Percentiles rank a stretch among this genome's conserved stretches.
Evolutionary conservation across 306 rosid species (phyloP).

Genomic region (Vigna nakashimae): DNA sequence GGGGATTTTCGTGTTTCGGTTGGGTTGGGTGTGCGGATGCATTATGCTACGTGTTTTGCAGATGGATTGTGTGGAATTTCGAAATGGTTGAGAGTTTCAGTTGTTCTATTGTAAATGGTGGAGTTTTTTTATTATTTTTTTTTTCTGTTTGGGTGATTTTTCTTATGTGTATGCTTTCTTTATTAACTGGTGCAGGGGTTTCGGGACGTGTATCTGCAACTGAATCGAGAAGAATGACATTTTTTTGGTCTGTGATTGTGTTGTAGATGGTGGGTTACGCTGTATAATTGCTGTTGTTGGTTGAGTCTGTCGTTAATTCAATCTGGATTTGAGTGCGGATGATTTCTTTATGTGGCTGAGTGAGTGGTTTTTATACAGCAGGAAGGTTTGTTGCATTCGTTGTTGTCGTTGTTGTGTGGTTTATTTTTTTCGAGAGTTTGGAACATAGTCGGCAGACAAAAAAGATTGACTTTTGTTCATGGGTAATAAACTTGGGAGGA

Average conservation of each 20-base stretch:
- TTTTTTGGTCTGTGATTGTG: conserved; percentile 36
- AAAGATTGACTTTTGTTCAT: conserved; percentile 54
- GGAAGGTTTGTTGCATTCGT: conserved; percentile 40
- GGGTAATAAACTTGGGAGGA: conserved; percentile 99
- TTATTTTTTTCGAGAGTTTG: conserved; percentile 49
- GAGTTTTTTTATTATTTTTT: neutral
- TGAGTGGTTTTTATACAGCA: conserved; percentile 44
- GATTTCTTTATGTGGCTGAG: conserved; percentile 9
- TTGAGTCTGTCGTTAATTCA: conserved; percentile 30
- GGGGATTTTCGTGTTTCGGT: conserved; percentile 7
- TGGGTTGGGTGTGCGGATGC: conserved; percentile 29
- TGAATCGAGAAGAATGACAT: conserved; percentile 18
- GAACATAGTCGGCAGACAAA: conserved; percentile 35
- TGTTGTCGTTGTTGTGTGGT: conserved; percentile 19
- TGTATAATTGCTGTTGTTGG: neutral
- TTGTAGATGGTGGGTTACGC: conserved; percentile 27
- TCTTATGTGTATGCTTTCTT: conserved; percentile 40
- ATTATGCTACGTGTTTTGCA: neutral
- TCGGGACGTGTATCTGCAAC: conserved; percentile 28
- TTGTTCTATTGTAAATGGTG: conserved; percentile 32
- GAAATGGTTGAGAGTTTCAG: conserved; percentile 20
- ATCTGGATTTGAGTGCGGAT: conserved; percentile 13
- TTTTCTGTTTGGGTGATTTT: neutral
- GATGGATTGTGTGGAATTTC: conserved; percentile 27
- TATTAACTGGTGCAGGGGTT: conserved; percentile 43